Base-by-base conservation (phyloP, 495 filamentous ascomycete species). In the Penicillium cataractarum region DNA sequence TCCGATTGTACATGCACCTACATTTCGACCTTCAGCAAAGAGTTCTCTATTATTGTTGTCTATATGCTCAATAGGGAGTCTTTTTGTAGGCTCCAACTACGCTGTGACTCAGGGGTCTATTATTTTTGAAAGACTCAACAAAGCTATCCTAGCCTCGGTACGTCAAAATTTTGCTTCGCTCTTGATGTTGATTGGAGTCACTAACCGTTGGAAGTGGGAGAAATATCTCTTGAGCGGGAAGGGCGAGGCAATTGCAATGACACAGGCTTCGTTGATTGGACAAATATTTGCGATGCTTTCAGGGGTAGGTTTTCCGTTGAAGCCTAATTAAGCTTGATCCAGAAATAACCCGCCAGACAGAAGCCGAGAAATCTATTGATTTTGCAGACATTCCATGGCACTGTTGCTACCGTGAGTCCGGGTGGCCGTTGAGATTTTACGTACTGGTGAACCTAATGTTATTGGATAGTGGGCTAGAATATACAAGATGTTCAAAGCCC, bases 241-340 rank as follows among this genome's bases (percentile, higher is more conserved):
- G 22, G 24, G 10, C 19, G 60, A 65, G 42, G 66, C 65, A 3
- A 55, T 73, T 19, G 66, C 73, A 26, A 64, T 77, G 60, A 60
- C 49, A 6, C 76, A 77, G 49, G 73, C 75, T 8, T 66, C 75
- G 15, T 57, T 76, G 22, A 73, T 78, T 9, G 76, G 76, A 2
- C 76, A 77, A 50, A 77, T 74, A 0, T 78, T 77, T 64, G 75
- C 70, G 4, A 57, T 78, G 55, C 72, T 78, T 17, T 72, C 74
- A 2, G 72, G 72, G 9, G 71, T 69, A 53, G 13, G 55, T 12
- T 33, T n/a, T 48, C 24, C 13, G 4, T 31, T 21, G 37, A 21
- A 29, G 17, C 24, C 0, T 46, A 15, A 42, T 17, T 21, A 10
- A 13, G 4, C 19, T 13, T 33, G 26, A 17, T 12, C 10, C 7